phyloP scores from a whole-genome alignment of 2,329 filamentous ascomycete species.

The Blastomyces gilchristii region DNA sequence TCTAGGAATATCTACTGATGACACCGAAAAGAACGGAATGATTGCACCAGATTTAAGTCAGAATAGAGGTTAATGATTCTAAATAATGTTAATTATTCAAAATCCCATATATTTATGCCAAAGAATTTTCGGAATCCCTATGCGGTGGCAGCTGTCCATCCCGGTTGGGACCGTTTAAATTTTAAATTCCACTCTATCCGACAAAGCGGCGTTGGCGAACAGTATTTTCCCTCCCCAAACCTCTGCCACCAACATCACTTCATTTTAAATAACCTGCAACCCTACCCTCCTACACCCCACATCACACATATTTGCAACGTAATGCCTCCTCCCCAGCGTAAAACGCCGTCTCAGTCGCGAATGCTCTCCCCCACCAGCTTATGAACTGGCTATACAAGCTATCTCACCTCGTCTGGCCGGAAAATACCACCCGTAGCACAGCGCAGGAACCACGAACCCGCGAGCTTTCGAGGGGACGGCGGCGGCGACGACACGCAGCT shows the following conservation, averaged over 20 bases:
- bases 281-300: background rate
- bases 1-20: background rate
- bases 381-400: slow-evolving; percentile 5
- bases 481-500: background rate
- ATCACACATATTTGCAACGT: background rate
- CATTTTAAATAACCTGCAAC: background rate
- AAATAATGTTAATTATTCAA: background rate
- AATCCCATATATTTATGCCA: background rate
- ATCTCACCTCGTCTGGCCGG: background rate
- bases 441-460: background rate
- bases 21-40: background rate
- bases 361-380: background rate
- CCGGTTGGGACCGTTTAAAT: background rate
- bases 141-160: background rate
- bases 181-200: background rate
- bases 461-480: background rate
- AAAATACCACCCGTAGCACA: background rate
- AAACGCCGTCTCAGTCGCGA: background rate
- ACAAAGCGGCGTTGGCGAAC: background rate
- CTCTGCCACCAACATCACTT: background rate
- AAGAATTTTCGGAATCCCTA: background rate
- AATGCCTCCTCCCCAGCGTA: background rate
- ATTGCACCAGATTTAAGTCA: background rate
- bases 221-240: background rate
- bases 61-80: background rate